Percentiles rank a stretch among this genome's conserved stretches.
Conservation (phyloP, 768 basidiomycete genomes). For the Solioccasus polychromus region DNA sequence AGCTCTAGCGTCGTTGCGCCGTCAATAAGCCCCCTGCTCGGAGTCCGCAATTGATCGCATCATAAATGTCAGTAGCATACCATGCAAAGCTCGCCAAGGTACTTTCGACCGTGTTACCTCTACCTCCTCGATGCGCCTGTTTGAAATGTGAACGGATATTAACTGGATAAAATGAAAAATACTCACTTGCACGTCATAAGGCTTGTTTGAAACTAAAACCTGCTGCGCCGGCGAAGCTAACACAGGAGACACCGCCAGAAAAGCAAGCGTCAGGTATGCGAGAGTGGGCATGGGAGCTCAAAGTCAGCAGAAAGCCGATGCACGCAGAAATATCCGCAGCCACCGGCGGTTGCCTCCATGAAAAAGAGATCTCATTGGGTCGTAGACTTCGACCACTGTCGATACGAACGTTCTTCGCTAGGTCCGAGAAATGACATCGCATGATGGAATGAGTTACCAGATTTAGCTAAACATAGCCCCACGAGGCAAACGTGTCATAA, state of each 20-base stretch:
- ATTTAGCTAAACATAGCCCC: constrained; percentile 15
- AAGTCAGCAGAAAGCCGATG: neutral
- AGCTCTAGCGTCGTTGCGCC: constrained; percentile 76
- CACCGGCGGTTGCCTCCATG: neutral
- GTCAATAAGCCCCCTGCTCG: constrained; percentile 68
- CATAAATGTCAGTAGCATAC: constrained; percentile 36
- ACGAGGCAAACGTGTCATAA: constrained; percentile 18
- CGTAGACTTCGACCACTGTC: constrained; percentile 15
- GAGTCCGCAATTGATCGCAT: constrained; percentile 11
- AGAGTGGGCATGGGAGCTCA: constrained; percentile 14
- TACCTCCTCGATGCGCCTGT: constrained; percentile 73
- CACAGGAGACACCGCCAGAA: constrained; percentile 9
- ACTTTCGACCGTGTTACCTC: constrained; percentile 74
- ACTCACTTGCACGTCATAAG: constrained; percentile 52
- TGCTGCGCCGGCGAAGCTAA: constrained; percentile 30
- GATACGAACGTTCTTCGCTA: constrained; percentile 30
- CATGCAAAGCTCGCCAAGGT: constrained; percentile 75
- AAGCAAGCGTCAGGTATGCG: constrained; percentile 6
- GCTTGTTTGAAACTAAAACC: constrained; percentile 22
- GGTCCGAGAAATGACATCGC: neutral
- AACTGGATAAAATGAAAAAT: neutral
- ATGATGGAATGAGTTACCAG: constrained; percentile 11
- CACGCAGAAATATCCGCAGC: constrained; percentile 1
- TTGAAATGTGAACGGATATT: constrained; percentile 7
- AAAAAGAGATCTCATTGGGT: constrained; percentile 13